Evolutionary conservation across 2,329 filamentous ascomycete genomes (phyloP), one percentile per base, ranked within the genome.

Genomic region (Ophioceras dolichostomum): DNA sequence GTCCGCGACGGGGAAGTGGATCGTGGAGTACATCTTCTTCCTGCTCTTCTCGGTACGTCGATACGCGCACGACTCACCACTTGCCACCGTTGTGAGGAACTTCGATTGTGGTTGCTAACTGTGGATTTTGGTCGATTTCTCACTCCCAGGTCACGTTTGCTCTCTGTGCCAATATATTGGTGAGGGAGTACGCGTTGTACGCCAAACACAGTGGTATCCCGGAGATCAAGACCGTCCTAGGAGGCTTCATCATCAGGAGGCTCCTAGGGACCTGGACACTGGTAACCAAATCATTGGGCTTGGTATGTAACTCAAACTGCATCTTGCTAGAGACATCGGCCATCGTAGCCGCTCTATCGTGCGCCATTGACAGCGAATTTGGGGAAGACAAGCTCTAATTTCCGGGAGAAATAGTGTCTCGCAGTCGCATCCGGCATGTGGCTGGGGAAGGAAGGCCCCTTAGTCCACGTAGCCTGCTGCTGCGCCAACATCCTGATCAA

Each of bases 401-500:
- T 24, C 54, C 57, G 36, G 57, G 40, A 9, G 18, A n/a, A 3
- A 10, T 42, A 93, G 76, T 88, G 87, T 55, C 73, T 96, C 26
- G 83, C 89, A 31, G 89, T 95, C 32, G 84, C 85, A 46, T 95
- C 88, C 5, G 89, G 89, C 36, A 79, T 98, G 67, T 96, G 91
- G 89, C 66, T 96, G 12, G 89, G 89, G 22, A 96, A 96, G 58
- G 89, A 98, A 65, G 89, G 89, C 1, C 89, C 89, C 1, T 63
- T 96, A 27, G 89, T 98, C 5, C 89, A 98, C 58, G 88, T 96
- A 17, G 89, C 89, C 41, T 96, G 91, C 61, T 96, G 91, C 57
- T 95, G 88, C 54, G 87, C 89, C 33, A 94, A 93, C 53, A 61
- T 95, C 9, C 87, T 95, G 52, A 93, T 91, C 73, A 94, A 93